A percentile compares a stretch with the other conserved stretches of the same genome.
These are phyloP conservation scores for Coemansia sp. DNA, from an alignment of 192 early-diverging fungal species.

Conservation along the genomic window DNA sequence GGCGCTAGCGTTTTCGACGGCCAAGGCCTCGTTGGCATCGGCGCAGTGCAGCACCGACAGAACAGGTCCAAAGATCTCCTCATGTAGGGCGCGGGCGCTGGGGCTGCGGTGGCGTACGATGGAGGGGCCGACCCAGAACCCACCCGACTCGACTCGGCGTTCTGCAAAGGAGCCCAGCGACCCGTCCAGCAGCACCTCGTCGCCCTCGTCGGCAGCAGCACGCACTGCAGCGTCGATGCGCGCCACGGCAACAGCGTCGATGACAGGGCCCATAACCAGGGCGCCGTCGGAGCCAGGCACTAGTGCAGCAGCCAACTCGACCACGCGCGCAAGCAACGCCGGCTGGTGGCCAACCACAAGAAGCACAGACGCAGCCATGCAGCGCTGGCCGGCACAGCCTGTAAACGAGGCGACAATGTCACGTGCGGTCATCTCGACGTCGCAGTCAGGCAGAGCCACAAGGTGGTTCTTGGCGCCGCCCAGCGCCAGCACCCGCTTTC, in stretches of 20 bases:
- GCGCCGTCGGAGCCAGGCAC: slow-evolving; percentile 52
- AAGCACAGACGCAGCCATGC: slow-evolving; percentile 74
- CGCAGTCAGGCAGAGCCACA: slow-evolving; percentile 72
- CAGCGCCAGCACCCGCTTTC: slow-evolving; percentile 72
- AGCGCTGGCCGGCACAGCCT: slow-evolving; percentile 76
- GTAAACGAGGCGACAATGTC: slow-evolving; percentile 75
- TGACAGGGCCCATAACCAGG: slow-evolving; percentile 71
- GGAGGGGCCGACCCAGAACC: slow-evolving; percentile 75
- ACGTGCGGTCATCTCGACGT: slow-evolving; percentile 72
- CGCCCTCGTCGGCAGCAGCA: slow-evolving; percentile 54
- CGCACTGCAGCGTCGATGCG: slow-evolving; percentile 64
- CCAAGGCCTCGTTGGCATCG: slow-evolving; percentile 62
- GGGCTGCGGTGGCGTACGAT: slow-evolving; percentile 60
- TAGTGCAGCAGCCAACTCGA: slow-evolving; percentile 57
- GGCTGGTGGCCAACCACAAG: slow-evolving; percentile 69
- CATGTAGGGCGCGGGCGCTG: slow-evolving; percentile 61
- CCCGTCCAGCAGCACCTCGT: slow-evolving; percentile 70
- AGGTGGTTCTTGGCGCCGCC: slow-evolving; percentile 78
- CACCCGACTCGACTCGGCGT: slow-evolving; percentile 33
- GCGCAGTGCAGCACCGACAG: slow-evolving; percentile 61
- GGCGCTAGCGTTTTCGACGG: slow-evolving; percentile 67
- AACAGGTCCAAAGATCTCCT: slow-evolving; percentile 84
- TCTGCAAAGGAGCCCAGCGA: slow-evolving; percentile 28
- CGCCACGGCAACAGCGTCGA: slow-evolving; percentile 60
- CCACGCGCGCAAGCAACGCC: slow-evolving; percentile 60